phyloP scores from a whole-genome alignment of 352 stramenopile genomes.

The Thalassiosira livingstoniorum region DNA sequence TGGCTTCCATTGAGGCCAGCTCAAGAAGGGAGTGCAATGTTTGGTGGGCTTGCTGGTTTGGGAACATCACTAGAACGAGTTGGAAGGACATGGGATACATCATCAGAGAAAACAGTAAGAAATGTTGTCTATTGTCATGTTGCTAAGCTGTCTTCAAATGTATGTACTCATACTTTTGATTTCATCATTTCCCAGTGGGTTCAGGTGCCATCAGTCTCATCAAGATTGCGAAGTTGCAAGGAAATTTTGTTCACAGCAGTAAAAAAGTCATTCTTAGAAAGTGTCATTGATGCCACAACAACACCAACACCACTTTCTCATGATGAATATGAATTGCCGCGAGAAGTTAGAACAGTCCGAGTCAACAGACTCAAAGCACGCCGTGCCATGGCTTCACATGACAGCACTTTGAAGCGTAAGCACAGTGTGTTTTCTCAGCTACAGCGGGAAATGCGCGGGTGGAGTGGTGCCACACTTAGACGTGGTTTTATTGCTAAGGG shows the following conservation, averaged over 20 bases:
- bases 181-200: slow-evolving; percentile 63
- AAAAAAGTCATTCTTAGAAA: slow-evolving; percentile 94
- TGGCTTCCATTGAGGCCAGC: slow-evolving; percentile 78
- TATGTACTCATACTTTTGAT: neutral
- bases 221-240: slow-evolving; percentile 64
- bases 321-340: slow-evolving; percentile 98
- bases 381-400: slow-evolving; percentile 83
- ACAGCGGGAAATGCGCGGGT: slow-evolving; percentile 94
- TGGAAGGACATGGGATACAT: slow-evolving; percentile 61
- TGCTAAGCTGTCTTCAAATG: neutral
- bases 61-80: slow-evolving; percentile 78
- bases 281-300: slow-evolving; percentile 93
- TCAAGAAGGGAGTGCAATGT: slow-evolving; percentile 81
- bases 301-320: slow-evolving; percentile 96
- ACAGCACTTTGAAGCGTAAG: slow-evolving; percentile 73
- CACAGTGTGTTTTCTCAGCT: slow-evolving; percentile 98
- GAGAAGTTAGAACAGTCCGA: slow-evolving; percentile 96
- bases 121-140: neutral
- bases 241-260: slow-evolving; percentile 86
- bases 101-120: slow-evolving; percentile 56
- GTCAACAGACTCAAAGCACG: slow-evolving; percentile 97
- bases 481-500: slow-evolving; percentile 96
- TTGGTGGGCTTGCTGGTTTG: slow-evolving; percentile 82
- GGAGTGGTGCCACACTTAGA: slow-evolving; percentile 91
- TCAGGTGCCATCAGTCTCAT: slow-evolving; percentile 71